Evolutionary conservation across 257 asterid genomes (phyloP), one percentile per base, ranked within the genome.

Genomic region (Petunia secreta): DNA sequence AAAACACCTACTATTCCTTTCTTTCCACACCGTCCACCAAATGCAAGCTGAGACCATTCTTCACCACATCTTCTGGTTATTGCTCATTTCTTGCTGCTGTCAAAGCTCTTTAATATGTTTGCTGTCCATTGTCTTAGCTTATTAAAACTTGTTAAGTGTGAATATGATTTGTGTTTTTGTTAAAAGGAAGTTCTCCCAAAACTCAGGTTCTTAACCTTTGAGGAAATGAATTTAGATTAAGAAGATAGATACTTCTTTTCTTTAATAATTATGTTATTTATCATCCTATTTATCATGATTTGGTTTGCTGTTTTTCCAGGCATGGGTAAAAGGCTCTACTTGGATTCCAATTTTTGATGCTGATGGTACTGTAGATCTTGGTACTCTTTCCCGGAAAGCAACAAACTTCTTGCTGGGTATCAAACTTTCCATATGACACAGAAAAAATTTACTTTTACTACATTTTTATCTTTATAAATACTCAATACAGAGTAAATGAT

Each of bases 261-360:
- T 43, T 71, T 10, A 71, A 48, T 11, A 43, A 71, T 69, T 11
- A 10, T 69, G 41, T 46, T 44, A 68, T 44, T 68, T 0, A 4
- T 44, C 25, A 9, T 46, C 60, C 60, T 71, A 40, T 16, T 71
- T 71, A 48, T 71, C 34, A 3, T 48, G 34, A 48, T 46, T 46
- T 14, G 3, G 8, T 59, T 3, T 84, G 58, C 59, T 86, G 80
- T 76, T 87, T 75, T 25, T 84, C 86, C 84, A 95, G 98, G 98
- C 98, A 75, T 90, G 97, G 98, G 98, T 91, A 78, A 95, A 89
- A 87, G 93, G 97, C 85, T 93, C 98, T 73, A 80, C 92, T 37
- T 92, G 98, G 98, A 82, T 95, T 82, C 99, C 99, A 48, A 84
- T 95, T 87, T 95, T 95, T 85, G 97, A 95, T 40, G 90, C 88